A percentile compares a stretch with the other conserved stretches of the same genome.
phyloP scores from a whole-genome alignment of 768 basidiomycete genomes.

The Hortiboletus flavorubellus region DNA sequence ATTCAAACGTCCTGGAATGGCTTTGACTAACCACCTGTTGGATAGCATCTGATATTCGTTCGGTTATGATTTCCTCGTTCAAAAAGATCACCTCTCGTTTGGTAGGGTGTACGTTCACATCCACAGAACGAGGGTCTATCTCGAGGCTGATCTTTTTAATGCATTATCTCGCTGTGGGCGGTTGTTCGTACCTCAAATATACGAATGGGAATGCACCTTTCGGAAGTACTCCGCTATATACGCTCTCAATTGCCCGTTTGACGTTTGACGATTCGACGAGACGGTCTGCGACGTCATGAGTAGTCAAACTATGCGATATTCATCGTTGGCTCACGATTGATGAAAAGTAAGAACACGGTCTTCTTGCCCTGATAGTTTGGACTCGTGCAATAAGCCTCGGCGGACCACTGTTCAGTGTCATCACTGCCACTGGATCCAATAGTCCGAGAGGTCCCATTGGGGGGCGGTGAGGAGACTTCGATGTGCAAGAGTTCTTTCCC shows the following conservation, averaged over 20 bases:
- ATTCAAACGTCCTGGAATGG: conserved; percentile 68
- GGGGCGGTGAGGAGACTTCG: conserved; percentile 34
- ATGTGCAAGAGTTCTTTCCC: conserved; percentile 68
- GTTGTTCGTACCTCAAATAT: conserved; percentile 75
- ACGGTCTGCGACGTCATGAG: conserved; percentile 55
- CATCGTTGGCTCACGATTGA: conserved; percentile 68
- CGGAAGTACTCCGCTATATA: conserved; percentile 81
- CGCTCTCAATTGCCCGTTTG: conserved; percentile 81
- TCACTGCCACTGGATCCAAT: conserved; percentile 22
- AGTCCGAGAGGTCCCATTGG: conserved; percentile 20
- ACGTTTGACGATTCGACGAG: conserved; percentile 86
- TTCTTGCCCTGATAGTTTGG: conserved; percentile 90
- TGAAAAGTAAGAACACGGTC: conserved; percentile 83
- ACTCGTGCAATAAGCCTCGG: conserved; percentile 75
- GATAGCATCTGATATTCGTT: conserved; percentile 69
- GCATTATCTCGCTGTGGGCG: not conserved
- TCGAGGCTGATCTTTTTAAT: conserved; percentile 50
- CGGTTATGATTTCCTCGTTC: conserved; percentile 83
- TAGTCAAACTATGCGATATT: not conserved
- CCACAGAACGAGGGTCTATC: conserved; percentile 83
- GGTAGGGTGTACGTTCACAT: conserved; percentile 97
- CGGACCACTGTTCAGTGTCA: conserved; percentile 57
- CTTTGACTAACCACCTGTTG: conserved; percentile 64
- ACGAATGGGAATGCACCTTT: conserved; percentile 89
- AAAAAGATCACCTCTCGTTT: conserved; percentile 96